Base-by-base conservation (phyloP, 257 asterid species). In the Salvia miltiorrhiza region DNA sequence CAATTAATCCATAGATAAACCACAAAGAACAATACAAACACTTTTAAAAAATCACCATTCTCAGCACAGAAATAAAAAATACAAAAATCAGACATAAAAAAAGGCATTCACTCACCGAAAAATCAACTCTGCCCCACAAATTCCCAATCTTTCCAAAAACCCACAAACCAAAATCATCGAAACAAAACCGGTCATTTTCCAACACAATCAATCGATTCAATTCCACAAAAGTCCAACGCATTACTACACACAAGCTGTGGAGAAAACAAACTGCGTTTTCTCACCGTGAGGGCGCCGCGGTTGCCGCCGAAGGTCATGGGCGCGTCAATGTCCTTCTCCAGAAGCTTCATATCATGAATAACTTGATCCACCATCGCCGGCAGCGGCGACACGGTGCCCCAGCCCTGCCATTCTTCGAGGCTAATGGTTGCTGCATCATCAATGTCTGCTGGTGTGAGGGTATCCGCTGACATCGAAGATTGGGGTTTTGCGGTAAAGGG, bases 361-460 rank as follows among this genome's bases (percentile, higher is more conserved):
- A 91, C 88, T 82, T 85, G 85, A 62, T 76, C 71, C 67, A 94
- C 96, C 96, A 87, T 82, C 4, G 85, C 73, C 7, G 99, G 99
- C 13, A 94, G 83, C 54, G 97, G 84, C 19, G 97, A 91, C 14
- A 53, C 64, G 47, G 87, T 73, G 14, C 97, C 99, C 97, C 97
- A 94, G 40, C 84, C 84, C 84, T 84, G 92, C 99, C 99, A 94
- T 85, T 94, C 99, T 79, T 83, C 75, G 2, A 83, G 77, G 80
- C 89, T 85, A 23, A 94, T 52, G 63, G 73, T n/a, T 69, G 86
- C 55, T 69, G 86, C 55, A 54, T 76, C 55, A 58, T 76, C 87
- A 63, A 13, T 71, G 16, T 33, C 81, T 20, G 40, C 40, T n/a
- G 67, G 45, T 28, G 54, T 35, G 16, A 32, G 55, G 14, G 78